phyloP scores from a whole-genome alignment of 2,329 filamentous ascomycete species.

The Alternaria alternata region DNA sequence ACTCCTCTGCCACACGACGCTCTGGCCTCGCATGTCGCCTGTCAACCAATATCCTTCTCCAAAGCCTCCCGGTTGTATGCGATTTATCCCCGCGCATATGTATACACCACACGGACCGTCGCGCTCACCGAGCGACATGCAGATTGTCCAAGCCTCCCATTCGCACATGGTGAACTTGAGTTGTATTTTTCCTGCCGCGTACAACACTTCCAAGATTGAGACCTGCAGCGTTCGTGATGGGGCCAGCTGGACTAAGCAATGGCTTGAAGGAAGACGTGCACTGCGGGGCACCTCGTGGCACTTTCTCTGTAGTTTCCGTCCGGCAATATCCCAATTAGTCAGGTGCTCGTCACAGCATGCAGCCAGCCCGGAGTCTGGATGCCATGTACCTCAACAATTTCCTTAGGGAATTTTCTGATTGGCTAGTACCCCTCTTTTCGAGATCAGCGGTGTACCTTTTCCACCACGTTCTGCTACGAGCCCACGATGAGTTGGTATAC shows the following conservation, averaged over 20 bases:
- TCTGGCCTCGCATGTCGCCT: slow-evolving; percentile 19
- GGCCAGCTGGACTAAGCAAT: background rate
- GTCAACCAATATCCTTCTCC: slow-evolving; percentile 20
- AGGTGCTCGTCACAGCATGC: slow-evolving; percentile 45
- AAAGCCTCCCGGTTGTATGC: slow-evolving; percentile 21
- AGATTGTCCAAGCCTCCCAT: slow-evolving; percentile 24
- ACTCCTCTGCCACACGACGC: background rate
- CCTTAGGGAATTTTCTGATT: slow-evolving; percentile 36
- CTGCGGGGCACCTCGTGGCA: slow-evolving; percentile 23
- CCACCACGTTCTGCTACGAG: slow-evolving; percentile 28
- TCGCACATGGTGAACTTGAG: slow-evolving; percentile 20
- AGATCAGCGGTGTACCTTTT: slow-evolving; percentile 37
- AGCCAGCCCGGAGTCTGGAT: slow-evolving; percentile 31
- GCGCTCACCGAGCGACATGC: slow-evolving; percentile 27
- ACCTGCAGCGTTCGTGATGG: slow-evolving; percentile 5
- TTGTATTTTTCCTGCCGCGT: slow-evolving; percentile 23
- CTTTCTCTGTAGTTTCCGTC: slow-evolving; percentile 25
- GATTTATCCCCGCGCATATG: slow-evolving; percentile 20
- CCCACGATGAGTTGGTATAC: slow-evolving; percentile 43
- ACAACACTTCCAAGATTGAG: slow-evolving; percentile 4
- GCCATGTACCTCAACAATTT: slow-evolving; percentile 39
- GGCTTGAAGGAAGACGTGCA: slow-evolving; percentile 14
- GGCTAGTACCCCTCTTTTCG: slow-evolving; percentile 38
- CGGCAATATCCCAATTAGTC: slow-evolving; percentile 33
- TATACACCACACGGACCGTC: slow-evolving; percentile 33